Conservation (phyloP, 768 basidiomycete genomes). For the Lanmaoa pseudosensibilis region DNA sequence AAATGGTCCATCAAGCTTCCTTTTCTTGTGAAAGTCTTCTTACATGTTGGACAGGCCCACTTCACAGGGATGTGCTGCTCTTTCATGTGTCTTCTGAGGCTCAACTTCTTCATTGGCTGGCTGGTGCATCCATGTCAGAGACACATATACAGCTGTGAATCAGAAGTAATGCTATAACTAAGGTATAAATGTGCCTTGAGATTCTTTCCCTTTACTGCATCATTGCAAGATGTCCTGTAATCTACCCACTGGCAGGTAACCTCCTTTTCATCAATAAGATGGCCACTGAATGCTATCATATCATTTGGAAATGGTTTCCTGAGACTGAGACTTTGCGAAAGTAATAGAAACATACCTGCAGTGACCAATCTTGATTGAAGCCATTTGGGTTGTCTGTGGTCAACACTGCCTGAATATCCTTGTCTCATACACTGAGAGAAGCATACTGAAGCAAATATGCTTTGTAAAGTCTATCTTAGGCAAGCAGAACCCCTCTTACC, state of each 20-base stretch:
- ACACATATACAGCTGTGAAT: neutral
- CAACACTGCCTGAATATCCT: no score
- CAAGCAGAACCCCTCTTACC: no score
- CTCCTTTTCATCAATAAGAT: neutral
- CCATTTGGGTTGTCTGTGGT: no score
- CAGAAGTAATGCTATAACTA: neutral
- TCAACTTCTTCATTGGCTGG: neutral
- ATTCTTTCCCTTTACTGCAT: neutral
- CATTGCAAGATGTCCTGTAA: neutral
- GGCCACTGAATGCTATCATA: neutral
- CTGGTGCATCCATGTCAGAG: neutral
- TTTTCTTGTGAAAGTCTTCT: conserved; percentile 3
- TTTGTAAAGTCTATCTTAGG: no score
- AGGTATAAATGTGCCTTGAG: neutral
- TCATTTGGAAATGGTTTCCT: neutral
- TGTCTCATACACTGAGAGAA: no score
- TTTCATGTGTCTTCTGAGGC: conserved; percentile 5
- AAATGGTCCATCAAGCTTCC: neutral
- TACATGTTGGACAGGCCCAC: conserved; percentile 4
- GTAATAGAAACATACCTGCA: no score
- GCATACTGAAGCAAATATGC: no score
- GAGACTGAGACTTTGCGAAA: neutral
- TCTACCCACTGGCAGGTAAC: conserved; percentile 5
- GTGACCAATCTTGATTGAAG: no score
- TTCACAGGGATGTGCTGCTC: conserved; percentile 1